Percentiles rank a stretch among this genome's conserved stretches.
Evolutionary conservation across 805 yeast genomes (phyloP).

Genomic region (Candida maesae): DNA sequence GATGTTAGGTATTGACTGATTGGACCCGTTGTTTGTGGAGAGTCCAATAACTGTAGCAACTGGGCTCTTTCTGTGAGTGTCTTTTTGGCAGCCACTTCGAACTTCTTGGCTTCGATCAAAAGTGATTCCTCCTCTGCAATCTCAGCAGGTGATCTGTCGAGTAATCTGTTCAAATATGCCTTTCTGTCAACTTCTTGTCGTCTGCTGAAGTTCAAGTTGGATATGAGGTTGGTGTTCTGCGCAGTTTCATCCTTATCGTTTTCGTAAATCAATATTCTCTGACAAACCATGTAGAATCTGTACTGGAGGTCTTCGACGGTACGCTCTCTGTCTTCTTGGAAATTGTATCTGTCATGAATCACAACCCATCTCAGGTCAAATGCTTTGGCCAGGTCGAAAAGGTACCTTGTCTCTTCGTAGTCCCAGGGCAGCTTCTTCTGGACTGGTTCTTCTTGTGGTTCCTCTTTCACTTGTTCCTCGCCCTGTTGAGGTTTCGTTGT

Average conservation of each 20-base stretch:
- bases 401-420: slow-evolving; percentile 69
- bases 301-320: slow-evolving; percentile 78
- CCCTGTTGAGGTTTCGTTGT: slow-evolving; percentile 14
- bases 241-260: slow-evolving; percentile 37
- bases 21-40: slow-evolving; percentile 76
- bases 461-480: slow-evolving; percentile 12
- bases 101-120: slow-evolving; percentile 86
- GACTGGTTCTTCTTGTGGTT: slow-evolving; percentile 22
- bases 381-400: slow-evolving; percentile 67
- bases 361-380: slow-evolving; percentile 57
- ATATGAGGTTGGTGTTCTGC: slow-evolving; percentile 51
- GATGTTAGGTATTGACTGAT: slow-evolving; percentile 76
- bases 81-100: slow-evolving; percentile 88
- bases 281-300: slow-evolving; percentile 69
- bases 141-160: slow-evolving; percentile 89
- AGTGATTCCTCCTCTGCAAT: slow-evolving; percentile 96
- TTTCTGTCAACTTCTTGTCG: slow-evolving; percentile 76
- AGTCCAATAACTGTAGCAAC: slow-evolving; percentile 72
- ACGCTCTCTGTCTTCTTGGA: slow-evolving; percentile 30
- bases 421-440: slow-evolving; percentile 46
- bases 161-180: slow-evolving; percentile 67
- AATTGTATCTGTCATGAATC: slow-evolving; percentile 56
- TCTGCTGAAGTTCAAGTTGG: slow-evolving; percentile 64
- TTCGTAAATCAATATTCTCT: slow-evolving; percentile 45
- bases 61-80: slow-evolving; percentile 80